Evolutionary conservation across 192 early-diverging fungal genomes (phyloP), one percentile per base, ranked within the genome.

Genomic region (Entophlyctis luteolus): DNA sequence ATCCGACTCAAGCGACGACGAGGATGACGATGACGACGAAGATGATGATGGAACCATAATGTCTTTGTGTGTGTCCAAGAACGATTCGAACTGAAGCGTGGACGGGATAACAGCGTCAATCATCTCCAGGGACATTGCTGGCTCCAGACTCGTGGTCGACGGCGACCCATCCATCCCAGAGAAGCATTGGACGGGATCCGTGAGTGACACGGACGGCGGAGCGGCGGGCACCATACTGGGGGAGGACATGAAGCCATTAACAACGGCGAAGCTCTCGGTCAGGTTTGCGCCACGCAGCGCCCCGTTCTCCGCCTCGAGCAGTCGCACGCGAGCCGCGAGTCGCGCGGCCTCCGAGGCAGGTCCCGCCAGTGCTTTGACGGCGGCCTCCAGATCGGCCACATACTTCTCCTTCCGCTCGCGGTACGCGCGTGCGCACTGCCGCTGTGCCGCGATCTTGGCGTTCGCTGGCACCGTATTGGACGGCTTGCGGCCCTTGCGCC

Each of bases 361-460:
- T n/a, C n/a, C n/a, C n/a, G 22, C 22, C 5, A 52, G 49, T 20
- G 22, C 49, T 5, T 20, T 28, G 5, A 52, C 20, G 20, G 49
- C 49, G 20, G 20, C 12, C 28, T 52, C 49, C 10, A 52, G 49
- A 20, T 52, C 49, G 10, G 10, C 10, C 10, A 52, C 49, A 45
- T 45, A 45, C 23, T 68, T 57, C 52, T 79, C 75, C 53, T 79
- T 81, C 25, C 79, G 62, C 53, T 81, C 79, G 1, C 75, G 34
- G 47, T 75, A 80, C 6, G 77, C 77, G 3, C 75, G 38, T 38
- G 79, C 77, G 1, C 76, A 74, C 8, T 74, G 77, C 28, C 79
- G 59, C 55, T 81, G 80, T 46, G 75, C 74, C 2, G 79, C 79
- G 1, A 72, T 71, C n/a, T 78, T 57, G 37, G 79, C 74, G 57